Evolutionary conservation across 768 basidiomycete species (phyloP).

Genomic region (Suillus fuscotomentosus): DNA sequence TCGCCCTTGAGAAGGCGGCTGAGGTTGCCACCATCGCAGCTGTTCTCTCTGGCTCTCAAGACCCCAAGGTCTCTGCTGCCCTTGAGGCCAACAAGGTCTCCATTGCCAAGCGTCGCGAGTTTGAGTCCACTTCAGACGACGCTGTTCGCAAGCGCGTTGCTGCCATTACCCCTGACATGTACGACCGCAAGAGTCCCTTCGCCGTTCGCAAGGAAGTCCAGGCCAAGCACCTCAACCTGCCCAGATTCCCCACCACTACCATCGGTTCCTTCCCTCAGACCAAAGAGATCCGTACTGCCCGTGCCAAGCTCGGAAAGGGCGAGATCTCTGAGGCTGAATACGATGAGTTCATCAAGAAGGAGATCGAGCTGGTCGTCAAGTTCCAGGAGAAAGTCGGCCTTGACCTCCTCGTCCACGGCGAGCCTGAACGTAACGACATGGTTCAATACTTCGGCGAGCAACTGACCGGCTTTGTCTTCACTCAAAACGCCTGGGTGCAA

Average conservation of each 20-base stretch:
- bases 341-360: conserved; percentile 97
- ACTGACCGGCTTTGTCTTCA: conserved; percentile 94
- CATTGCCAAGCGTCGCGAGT: conserved; percentile 91
- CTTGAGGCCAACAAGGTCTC: conserved; percentile 88
- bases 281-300: conserved; percentile 96
- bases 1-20: conserved; percentile 91
- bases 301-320: conserved; percentile 91
- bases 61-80: conserved; percentile 62
- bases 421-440: conserved; percentile 99
- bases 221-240: conserved; percentile 83
- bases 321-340: conserved; percentile 86
- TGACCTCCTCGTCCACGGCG: conserved; percentile 97
- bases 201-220: conserved; percentile 84
- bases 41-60: conserved; percentile 82
- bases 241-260: conserved; percentile 98
- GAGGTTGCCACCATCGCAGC: conserved; percentile 90
- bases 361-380: conserved; percentile 87
- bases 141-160: conserved; percentile 94
- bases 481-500: conserved; percentile 99
- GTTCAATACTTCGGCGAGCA: conserved; percentile 99
- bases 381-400: conserved; percentile 98
- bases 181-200: conserved; percentile 90
- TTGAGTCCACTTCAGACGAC: conserved; percentile 92
- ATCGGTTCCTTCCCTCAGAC: conserved; percentile 99
- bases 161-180: conserved; percentile 81